Conservation (phyloP, 345 rosid genomes). For the Sonneratia caseolaris region DNA sequence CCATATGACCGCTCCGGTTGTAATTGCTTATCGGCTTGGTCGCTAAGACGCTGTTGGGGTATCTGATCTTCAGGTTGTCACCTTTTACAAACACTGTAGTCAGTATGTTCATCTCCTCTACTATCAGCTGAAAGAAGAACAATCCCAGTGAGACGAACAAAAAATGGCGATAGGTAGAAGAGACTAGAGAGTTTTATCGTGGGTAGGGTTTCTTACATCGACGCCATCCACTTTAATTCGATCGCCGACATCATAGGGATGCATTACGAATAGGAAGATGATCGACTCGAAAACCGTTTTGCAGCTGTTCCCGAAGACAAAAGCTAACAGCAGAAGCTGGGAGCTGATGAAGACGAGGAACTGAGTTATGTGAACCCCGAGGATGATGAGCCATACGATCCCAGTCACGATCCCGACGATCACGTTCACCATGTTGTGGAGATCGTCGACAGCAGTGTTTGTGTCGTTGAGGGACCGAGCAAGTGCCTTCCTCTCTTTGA, state of each 20-base stretch:
- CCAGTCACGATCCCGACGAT: slow-evolving; percentile 21
- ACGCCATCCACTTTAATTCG: slow-evolving; percentile 41
- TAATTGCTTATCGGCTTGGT: slow-evolving; percentile 38
- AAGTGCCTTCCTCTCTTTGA: slow-evolving; percentile 32
- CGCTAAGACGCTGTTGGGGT: slow-evolving; percentile 33
- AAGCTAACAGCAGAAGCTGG: slow-evolving; percentile 34
- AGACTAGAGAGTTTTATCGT: neutral
- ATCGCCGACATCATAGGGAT: slow-evolving; percentile 46
- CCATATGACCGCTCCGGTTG: slow-evolving; percentile 42
- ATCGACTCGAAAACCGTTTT: slow-evolving; percentile 44
- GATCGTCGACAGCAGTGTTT: slow-evolving; percentile 44
- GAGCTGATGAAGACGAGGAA: slow-evolving; percentile 46
- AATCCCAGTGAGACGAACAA: no score
- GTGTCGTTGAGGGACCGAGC: slow-evolving; percentile 42
- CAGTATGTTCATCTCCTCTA: slow-evolving; percentile 51
- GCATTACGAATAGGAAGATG: slow-evolving; percentile 43
- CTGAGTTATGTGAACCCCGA: slow-evolving; percentile 33
- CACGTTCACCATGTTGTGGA: slow-evolving; percentile 35
- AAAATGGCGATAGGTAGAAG: no score
- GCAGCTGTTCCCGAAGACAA: slow-evolving; percentile 44
- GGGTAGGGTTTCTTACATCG: slow-evolving; percentile 16
- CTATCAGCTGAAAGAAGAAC: slow-evolving; percentile 27
- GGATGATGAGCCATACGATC: slow-evolving; percentile 39
- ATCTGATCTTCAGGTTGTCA: slow-evolving; percentile 35
- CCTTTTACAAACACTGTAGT: slow-evolving; percentile 34